Evolutionary conservation across 2,329 filamentous ascomycete species (phyloP).

Genomic region (Arthrobotrys megalospora): DNA sequence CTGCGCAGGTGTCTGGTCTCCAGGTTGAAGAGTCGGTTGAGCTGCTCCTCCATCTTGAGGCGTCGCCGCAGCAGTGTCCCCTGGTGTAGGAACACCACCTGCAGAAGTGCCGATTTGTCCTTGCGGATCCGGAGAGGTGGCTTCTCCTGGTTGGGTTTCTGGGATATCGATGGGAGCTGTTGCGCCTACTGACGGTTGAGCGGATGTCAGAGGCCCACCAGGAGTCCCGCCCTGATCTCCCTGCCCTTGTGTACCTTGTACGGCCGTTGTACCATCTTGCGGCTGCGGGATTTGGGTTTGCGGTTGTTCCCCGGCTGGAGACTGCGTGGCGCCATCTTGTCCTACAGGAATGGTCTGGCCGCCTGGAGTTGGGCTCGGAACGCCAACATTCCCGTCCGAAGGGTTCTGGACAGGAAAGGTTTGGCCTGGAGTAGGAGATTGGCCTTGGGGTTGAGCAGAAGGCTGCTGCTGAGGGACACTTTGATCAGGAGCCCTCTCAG

Average conservation of each 20-base stretch:
- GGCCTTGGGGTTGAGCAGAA: background rate
- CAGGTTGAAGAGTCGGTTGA: background rate
- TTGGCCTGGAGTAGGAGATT: background rate
- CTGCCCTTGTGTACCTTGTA: background rate
- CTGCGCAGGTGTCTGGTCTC: background rate
- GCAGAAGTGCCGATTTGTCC: background rate
- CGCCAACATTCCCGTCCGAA: slow-evolving; percentile 8
- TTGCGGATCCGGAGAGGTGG: background rate
- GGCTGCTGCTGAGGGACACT: background rate
- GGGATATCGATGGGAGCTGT: background rate
- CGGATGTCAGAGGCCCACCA: background rate
- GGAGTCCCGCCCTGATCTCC: background rate
- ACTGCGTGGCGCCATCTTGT: background rate
- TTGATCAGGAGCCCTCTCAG: slow-evolving; percentile 1
- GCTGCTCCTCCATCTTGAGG: background rate
- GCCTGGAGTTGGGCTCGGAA: background rate
- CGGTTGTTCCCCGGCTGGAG: background rate
- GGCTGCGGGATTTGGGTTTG: background rate
- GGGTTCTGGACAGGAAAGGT: slow-evolving; percentile 12
- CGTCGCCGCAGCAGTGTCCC: background rate
- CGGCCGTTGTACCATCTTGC: background rate
- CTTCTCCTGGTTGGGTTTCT: background rate
- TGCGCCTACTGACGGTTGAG: slow-evolving; percentile 3
- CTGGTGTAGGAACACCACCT: background rate
- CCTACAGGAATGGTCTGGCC: background rate